phyloP scores from a whole-genome alignment of 2,329 filamentous ascomycete species.

The Hirsutella minnesotensis region DNA sequence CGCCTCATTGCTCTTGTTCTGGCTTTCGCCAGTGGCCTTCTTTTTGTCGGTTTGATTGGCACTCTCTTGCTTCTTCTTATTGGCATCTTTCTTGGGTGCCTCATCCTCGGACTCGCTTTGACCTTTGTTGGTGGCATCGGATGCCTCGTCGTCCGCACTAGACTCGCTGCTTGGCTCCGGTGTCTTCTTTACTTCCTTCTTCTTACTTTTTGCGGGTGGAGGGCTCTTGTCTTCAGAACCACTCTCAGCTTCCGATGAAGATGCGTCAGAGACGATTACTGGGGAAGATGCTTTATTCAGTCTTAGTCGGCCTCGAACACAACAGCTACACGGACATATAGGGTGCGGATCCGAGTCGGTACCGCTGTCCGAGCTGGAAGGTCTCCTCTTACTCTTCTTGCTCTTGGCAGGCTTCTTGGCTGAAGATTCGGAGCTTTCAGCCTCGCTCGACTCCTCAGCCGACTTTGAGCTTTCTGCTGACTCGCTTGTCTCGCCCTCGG shows the following conservation, averaged over 20 bases:
- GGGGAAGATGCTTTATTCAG: slow-evolving; percentile 3
- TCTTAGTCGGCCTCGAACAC: slow-evolving; percentile 10
- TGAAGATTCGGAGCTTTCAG: slow-evolving; percentile 8
- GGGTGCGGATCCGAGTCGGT: slow-evolving; percentile 22
- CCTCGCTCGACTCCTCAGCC: slow-evolving; percentile 7
- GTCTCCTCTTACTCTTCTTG: slow-evolving; percentile 9
- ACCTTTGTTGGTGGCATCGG: slow-evolving; percentile 7
- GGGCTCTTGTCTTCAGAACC: slow-evolving; percentile 3
- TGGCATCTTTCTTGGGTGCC: background rate
- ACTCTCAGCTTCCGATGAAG: background rate
- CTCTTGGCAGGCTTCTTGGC: slow-evolving; percentile 7
- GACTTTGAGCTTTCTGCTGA: slow-evolving; percentile 9
- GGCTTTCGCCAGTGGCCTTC: background rate
- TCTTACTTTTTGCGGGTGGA: slow-evolving; percentile 1
- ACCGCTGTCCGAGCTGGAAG: slow-evolving; percentile 12
- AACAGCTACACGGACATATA: slow-evolving; percentile 15
- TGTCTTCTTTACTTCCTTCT: slow-evolving; percentile 9
- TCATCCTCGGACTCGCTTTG: background rate
- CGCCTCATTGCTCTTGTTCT: background rate
- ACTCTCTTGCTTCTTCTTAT: background rate
- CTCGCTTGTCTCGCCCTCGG: slow-evolving; percentile 11
- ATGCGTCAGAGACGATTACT: background rate
- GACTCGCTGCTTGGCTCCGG: slow-evolving; percentile 10
- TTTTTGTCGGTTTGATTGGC: background rate
- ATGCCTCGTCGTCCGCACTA: slow-evolving; percentile 14